These are phyloP conservation scores for Lactifluus echinatus DNA, from an alignment of 768 basidiomycete species.

Conservation along the genomic window DNA sequence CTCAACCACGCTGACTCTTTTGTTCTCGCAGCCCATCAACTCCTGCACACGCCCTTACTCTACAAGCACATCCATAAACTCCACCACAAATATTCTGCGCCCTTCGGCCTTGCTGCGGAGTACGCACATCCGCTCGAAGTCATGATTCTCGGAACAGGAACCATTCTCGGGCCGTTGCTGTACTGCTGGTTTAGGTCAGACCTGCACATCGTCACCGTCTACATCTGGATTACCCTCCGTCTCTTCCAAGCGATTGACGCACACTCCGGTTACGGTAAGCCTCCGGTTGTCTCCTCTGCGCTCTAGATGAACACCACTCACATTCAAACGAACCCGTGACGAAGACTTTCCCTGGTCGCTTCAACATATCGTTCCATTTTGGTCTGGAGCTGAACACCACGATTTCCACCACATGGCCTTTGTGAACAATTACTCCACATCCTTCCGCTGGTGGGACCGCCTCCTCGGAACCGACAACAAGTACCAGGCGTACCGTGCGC, in stretches of 20 bases:
- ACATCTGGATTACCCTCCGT: constrained; percentile 87
- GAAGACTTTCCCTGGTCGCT: constrained; percentile 98
- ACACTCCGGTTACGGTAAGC: constrained; percentile 85
- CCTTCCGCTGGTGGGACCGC: constrained; percentile 90
- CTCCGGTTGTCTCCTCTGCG: too few species aligned
- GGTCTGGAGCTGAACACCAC: constrained; percentile 96
- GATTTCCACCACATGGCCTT: constrained; percentile 99
- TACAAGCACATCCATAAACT: constrained; percentile 96
- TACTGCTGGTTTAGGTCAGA: constrained; percentile 70
- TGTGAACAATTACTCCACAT: constrained; percentile 88
- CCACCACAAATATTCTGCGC: constrained; percentile 95
- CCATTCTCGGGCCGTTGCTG: constrained; percentile 79
- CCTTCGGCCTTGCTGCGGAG: constrained; percentile 95
- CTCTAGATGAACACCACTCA: neutral
- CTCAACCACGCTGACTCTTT: neutral
- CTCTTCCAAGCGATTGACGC: constrained; percentile 97
- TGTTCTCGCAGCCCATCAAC: constrained; percentile 62
- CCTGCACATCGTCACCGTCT: constrained; percentile 89
- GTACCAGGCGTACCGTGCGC: constrained; percentile 72
- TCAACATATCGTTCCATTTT: constrained; percentile 87
- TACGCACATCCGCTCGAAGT: constrained; percentile 98
- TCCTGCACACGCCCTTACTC: constrained; percentile 72
- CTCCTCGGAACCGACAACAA: constrained; percentile 86
- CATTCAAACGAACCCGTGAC: neutral
- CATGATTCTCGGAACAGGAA: constrained; percentile 88